These are phyloP conservation scores for Boletus tomentosulus DNA, from an alignment of 768 basidiomycete species.

Conservation along the genomic window DNA sequence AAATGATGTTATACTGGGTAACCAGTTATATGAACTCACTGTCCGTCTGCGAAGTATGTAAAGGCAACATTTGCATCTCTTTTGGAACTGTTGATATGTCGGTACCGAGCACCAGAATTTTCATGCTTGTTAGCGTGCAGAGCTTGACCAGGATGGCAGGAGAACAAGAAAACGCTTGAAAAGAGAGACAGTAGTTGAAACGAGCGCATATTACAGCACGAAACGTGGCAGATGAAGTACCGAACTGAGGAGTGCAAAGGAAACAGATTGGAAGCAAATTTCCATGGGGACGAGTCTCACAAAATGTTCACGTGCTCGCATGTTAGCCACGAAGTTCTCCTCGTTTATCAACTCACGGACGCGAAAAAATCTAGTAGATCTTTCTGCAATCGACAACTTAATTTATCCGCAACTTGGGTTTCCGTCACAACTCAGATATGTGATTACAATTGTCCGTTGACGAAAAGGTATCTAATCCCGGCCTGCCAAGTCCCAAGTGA, in stretches of 20 bases:
- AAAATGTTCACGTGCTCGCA: neutral
- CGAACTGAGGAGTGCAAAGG: neutral
- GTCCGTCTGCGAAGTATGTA: constrained; percentile 27
- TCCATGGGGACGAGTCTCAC: neutral
- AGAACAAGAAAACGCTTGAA: constrained; percentile 16
- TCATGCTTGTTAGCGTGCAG: constrained; percentile 9
- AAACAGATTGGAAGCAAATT: neutral
- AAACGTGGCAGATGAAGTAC: constrained; percentile 1
- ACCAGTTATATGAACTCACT: constrained; percentile 11
- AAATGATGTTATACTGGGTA: neutral
- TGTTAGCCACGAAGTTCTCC: too few relatives aligned
- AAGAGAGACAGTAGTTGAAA: constrained; percentile 24
- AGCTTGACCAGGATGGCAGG: constrained; percentile 9
- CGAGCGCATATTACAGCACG: constrained; percentile 26
- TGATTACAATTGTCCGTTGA: neutral
- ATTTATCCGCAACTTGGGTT: neutral
- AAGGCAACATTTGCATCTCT: constrained; percentile 17
- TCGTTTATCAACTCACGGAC: neutral
- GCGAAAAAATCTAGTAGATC: neutral
- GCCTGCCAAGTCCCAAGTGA: neutral
- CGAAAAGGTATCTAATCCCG: constrained; percentile 18
- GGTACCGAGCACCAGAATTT: constrained; percentile 7
- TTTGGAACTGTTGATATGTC: constrained; percentile 4
- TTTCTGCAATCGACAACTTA: neutral
- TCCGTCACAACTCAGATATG: neutral